Base-by-base conservation (phyloP, 2,329 filamentous ascomycete species). In the Talaromyces sp. region DNA sequence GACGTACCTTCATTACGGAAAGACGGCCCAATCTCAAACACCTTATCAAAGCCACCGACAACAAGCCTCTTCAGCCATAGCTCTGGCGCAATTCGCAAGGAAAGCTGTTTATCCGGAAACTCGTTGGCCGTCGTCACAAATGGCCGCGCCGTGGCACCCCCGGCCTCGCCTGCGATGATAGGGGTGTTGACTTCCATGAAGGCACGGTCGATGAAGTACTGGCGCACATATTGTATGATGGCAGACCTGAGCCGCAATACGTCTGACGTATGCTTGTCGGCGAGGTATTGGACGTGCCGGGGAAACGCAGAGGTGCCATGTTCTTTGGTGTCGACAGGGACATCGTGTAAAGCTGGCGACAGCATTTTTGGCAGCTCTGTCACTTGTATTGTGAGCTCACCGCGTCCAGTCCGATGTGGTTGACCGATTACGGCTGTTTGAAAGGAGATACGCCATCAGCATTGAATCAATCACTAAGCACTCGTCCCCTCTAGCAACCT, bases 181-280 rank as follows among this genome's bases (percentile, higher is more conserved):
- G 95, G 95, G 0, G 95, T 99, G 68, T 90, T 90, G 54, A 98
- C 92, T 76, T 97, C 93, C 59, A 92, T 79, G 70, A 97, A 97
- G 6, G 84, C 83, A 53, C 84, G 82, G 9, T 85, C 80, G 63
- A 91, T 81, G 60, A 98, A 85, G 72, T 89, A 91, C 57, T 85
- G 82, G 39, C 92, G 87, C 65, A 98, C 82, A 66, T 85, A 84
- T 62, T 88, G 86, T 65, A 92, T 87, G 63, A 98, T 85, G 42
- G 86, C 79, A 0, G 92, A 88, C 39, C 93, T 87, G 27, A 95
- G 81, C 33, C 88, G 84, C 57, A 98, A 78, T 1, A 87, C 85
- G 70, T 95, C 87, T 13, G 86, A 80, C 2, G 86, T 83, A 44
- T 84, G 78, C 36, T 81, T 82, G 73, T 93, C 90, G 61, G 93